These are phyloP conservation scores for Coccomyxa sp. DNA, from an alignment of 139 green algal species.

Conservation along the genomic window DNA sequence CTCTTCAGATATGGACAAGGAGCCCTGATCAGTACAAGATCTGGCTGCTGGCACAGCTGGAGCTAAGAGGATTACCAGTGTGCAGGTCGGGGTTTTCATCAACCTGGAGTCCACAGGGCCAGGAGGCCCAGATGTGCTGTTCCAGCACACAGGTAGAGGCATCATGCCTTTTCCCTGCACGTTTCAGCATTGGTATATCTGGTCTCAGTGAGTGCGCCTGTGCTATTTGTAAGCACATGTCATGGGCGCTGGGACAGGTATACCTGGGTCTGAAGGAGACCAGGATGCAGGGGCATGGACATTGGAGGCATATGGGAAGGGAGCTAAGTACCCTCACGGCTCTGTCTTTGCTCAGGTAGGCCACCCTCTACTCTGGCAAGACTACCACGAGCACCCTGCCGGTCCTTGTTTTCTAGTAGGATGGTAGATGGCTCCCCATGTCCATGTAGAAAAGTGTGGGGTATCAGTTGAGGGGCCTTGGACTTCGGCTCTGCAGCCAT, in stretches of 20 bases:
- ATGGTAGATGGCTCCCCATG: no score
- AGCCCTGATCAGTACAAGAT: no score
- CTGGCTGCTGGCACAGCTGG: no score
- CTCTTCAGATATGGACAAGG: no score
- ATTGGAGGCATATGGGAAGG: not conserved
- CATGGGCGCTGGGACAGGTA: not conserved
- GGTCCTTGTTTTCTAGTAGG: no score
- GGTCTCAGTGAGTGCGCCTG: not conserved
- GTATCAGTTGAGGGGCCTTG: no score
- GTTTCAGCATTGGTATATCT: not conserved
- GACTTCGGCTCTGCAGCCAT: no score
- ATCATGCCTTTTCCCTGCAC: not conserved
- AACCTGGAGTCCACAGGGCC: conserved; percentile 72
- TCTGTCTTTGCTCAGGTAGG: not conserved
- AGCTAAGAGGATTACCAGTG: no score
- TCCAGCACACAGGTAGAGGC: conserved; percentile 52
- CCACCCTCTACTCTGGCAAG: not conserved
- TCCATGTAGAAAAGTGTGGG: no score
- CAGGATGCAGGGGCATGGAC: not conserved
- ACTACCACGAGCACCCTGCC: no score
- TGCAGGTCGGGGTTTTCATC: conserved; percentile 49
- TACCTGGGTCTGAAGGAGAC: not conserved
- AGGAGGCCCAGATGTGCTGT: conserved; percentile 64
- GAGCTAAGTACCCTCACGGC: not conserved
- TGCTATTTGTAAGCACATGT: not conserved